Evolutionary conservation across 139 green algal genomes (phyloP), one percentile per base, ranked within the genome.

Genomic region (Zygnema circumcarinatum): DNA sequence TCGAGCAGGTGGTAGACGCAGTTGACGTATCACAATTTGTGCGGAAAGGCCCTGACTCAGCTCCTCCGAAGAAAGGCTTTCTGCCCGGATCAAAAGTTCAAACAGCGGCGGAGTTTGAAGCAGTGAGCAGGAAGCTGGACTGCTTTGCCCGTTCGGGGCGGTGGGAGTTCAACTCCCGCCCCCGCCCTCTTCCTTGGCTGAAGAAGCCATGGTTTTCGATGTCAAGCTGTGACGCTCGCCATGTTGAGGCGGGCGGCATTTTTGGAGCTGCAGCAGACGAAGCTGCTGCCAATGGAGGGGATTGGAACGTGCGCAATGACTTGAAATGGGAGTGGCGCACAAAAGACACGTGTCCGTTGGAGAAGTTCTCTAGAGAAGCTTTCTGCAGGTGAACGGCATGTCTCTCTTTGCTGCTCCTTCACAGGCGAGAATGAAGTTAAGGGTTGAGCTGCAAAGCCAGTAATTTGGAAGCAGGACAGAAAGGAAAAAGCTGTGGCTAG

Each of bases 241-340:
- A 62, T 16, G 47, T 16, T 7, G 16, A 62, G 16, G 16, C 47
- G 7, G 47, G 47, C 47, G 47, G 47, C 7, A 62, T 62, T 62
- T 62, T 62, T 16, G 47, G 47, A 62, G 47, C 47, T 16, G 47
- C 16, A 62, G 7, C 47, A 16, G 47, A 62, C 47, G 16, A 62
- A 62, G 16, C 16, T 16, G 47, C 47, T 7, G 47, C 7, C 7
- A 62, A 62, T 16, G 47, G 47, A 16, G 47, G 47, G 16, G 16
- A 62, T 62, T 86, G 79, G 79, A 36, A 38, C 41, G 79, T 86
- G 42, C 79, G 79, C 29, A 21, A 67, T 22, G 29, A 7, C 29
- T 68, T 86, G 40, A 76, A 76, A 68, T 86, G 74, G 56, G n/a
- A 79, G 79, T 86, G 79, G 79, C n/a, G 36, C 25, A 2, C 79